These are phyloP conservation scores for Helianthus annuus DNA, from an alignment of 129 eudicot genomes.

Conservation along the genomic window DNA sequence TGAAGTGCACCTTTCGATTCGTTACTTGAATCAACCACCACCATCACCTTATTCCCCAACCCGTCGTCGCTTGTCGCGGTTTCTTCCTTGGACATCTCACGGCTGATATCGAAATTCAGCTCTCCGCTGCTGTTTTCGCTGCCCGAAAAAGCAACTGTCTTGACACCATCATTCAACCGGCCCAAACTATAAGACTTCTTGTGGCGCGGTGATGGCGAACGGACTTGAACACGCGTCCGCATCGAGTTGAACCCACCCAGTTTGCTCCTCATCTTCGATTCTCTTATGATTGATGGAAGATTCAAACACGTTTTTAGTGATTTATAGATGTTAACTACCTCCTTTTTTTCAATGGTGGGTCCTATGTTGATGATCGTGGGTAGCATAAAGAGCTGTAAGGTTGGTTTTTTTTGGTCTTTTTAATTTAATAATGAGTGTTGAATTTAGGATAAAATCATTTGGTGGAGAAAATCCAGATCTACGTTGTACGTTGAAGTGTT, in stretches of 20 bases:
- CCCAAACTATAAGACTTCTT: conserved; percentile 47
- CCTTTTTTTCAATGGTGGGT: conserved; percentile 8
- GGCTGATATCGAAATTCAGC: conserved; percentile 34
- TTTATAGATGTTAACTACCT: neutral
- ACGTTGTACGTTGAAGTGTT: neutral
- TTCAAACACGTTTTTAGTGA: conserved; percentile 10
- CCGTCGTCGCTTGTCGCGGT: conserved; percentile 24
- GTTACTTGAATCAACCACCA: conserved; percentile 64
- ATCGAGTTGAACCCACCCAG: conserved; percentile 40
- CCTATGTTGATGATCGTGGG: conserved; percentile 31
- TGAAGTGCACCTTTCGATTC: conserved; percentile 79
- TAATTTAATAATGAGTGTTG: conserved; percentile 4
- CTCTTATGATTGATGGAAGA: neutral
- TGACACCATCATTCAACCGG: conserved; percentile 34
- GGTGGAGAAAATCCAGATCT: conserved; percentile 26
- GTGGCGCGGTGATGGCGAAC: conserved; percentile 50
- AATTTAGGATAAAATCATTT: conserved; percentile 27
- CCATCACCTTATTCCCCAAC: conserved; percentile 74
- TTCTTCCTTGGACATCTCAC: conserved; percentile 23
- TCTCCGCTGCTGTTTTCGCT: conserved; percentile 44
- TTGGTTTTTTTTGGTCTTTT: conserved; percentile 23
- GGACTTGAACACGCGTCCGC: conserved; percentile 52
- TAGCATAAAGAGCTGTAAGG: conserved; percentile 34
- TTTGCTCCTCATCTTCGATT: conserved; percentile 28
- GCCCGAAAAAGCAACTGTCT: conserved; percentile 38